Percentiles rank a stretch among this genome's conserved stretches.
These are phyloP conservation scores for Pachysandra terminalis DNA, from an alignment of 164 flowering plant genomes.

Conservation along the genomic window DNA sequence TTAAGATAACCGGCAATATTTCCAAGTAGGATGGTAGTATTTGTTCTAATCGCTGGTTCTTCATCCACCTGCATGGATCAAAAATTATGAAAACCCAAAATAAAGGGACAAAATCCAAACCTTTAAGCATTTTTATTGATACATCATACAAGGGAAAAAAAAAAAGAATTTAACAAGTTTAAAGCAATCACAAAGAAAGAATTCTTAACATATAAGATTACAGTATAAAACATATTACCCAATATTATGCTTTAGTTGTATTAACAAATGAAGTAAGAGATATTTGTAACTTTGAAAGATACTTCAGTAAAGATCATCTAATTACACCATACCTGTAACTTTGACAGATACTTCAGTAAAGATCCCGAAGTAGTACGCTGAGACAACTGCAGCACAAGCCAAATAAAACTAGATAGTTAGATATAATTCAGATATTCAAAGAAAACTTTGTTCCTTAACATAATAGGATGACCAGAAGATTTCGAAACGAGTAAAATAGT, in stretches of 20 bases:
- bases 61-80: constrained; percentile 81
- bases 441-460: neutral
- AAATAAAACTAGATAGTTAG: constrained; percentile 1
- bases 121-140: neutral
- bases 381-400: constrained; percentile 64
- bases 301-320: constrained; percentile 62
- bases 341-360: constrained; percentile 85
- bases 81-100: constrained; percentile 12
- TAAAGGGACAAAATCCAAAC: neutral
- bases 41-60: constrained; percentile 96
- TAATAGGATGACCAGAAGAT: no score
- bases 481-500: neutral
- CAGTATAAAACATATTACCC: neutral
- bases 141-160: neutral
- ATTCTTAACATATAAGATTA: neutral
- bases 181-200: neutral
- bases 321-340: constrained; percentile 69
- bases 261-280: constrained; percentile 4
- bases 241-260: neutral
- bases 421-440: neutral
- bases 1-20: constrained; percentile 90
- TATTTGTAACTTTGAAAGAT: constrained; percentile 97
- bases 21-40: constrained; percentile 95
- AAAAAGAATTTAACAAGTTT: neutral
- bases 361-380: constrained; percentile 90